Conservation (phyloP, 208 protist species). For the Leishmania guyanensis region DNA sequence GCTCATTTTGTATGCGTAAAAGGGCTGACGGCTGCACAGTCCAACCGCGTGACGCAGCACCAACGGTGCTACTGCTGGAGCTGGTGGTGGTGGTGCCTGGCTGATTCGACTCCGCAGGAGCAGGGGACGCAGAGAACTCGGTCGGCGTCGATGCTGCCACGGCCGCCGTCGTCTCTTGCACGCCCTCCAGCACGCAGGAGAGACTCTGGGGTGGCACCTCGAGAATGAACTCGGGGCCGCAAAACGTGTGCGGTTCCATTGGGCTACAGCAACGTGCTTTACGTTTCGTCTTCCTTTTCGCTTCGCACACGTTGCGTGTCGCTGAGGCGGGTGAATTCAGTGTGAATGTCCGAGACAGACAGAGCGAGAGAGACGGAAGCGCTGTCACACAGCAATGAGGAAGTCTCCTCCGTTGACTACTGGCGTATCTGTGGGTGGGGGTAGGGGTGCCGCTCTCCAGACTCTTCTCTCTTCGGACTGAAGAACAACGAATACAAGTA, state of each 20-base stretch:
- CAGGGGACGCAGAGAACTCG: background rate
- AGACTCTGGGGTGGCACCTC: slow-evolving; percentile 92
- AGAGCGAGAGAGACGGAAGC: background rate
- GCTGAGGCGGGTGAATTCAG: background rate
- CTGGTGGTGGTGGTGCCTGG: background rate
- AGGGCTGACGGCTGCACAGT: slow-evolving; percentile 90
- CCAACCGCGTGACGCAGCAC: slow-evolving; percentile 94
- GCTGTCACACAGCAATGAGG: background rate
- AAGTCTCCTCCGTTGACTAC: background rate
- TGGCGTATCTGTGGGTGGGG: background rate
- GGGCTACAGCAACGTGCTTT: background rate
- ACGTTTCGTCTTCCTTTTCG: background rate
- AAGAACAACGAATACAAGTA: background rate
- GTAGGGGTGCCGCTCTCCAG: background rate
- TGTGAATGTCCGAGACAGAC: background rate
- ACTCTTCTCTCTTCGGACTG: background rate
- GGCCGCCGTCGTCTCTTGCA: slow-evolving; percentile 79
- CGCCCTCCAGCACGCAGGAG: slow-evolving; percentile 94
- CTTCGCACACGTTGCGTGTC: background rate
- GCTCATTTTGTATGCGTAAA: slow-evolving; percentile 93
- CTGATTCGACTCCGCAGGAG: background rate
- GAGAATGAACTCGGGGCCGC: slow-evolving; percentile 92
- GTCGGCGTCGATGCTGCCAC: slow-evolving; percentile 40
- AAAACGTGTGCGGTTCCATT: slow-evolving; percentile 98
- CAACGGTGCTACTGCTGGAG: slow-evolving; percentile 44